phyloP scores from a whole-genome alignment of 164 flowering plant species.

The Pachysandra terminalis region DNA sequence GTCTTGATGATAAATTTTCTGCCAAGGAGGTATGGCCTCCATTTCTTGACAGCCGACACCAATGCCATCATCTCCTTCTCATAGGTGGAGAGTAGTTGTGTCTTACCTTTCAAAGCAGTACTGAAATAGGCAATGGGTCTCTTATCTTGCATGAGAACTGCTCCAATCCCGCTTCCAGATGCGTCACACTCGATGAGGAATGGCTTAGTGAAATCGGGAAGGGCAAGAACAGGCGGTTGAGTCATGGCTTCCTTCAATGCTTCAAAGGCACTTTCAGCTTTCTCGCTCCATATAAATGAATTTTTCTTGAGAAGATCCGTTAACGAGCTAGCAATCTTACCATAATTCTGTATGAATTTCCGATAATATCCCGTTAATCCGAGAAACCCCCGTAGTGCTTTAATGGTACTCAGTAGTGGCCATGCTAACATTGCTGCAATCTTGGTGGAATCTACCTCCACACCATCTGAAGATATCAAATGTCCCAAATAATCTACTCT shows the following conservation, averaged over 20 bases:
- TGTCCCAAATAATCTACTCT: constrained; percentile 8
- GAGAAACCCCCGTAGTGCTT: constrained; percentile 3
- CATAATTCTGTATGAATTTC: constrained; percentile 4
- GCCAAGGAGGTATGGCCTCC: too few relatives aligned
- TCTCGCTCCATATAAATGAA: background rate
- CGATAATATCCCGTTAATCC: constrained; percentile 9
- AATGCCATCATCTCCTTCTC: constrained; percentile 19
- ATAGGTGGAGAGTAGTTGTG: constrained; percentile 1
- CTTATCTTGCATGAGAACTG: constrained; percentile 6
- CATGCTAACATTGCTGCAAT: constrained; percentile 2
- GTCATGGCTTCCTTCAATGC: background rate
- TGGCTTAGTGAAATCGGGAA: background rate
- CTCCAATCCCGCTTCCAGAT: constrained; percentile 1
- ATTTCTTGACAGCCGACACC: too few relatives aligned
- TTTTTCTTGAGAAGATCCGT: constrained; percentile 4
- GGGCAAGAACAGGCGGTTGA: background rate
- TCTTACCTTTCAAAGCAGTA: background rate
- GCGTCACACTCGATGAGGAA: constrained; percentile 10
- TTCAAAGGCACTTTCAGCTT: background rate
- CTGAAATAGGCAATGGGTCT: constrained; percentile 3
- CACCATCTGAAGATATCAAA: background rate
- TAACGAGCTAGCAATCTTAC: background rate
- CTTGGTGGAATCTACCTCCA: background rate
- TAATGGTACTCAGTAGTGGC: background rate
- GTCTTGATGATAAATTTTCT: too few relatives aligned